These are phyloP conservation scores for Jatropha podagrica DNA, from an alignment of 441 rosid species.

Conservation along the genomic window DNA sequence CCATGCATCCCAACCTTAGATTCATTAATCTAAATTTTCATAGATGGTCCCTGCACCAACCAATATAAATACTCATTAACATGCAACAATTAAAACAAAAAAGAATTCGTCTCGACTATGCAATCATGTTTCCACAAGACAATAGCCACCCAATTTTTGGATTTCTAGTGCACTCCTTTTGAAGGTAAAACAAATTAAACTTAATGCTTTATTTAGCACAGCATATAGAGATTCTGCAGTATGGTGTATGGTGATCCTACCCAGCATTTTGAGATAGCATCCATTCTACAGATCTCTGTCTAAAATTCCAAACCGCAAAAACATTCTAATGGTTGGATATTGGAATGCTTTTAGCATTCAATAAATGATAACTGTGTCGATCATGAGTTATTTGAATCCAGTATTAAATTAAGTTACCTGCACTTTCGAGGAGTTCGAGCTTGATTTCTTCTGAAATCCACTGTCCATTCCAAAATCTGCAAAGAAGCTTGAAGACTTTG, in stretches of 20 bases:
- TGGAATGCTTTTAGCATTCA: not conserved
- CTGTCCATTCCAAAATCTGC: conserved; percentile 90
- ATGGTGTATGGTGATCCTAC: not conserved
- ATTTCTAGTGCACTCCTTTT: not conserved
- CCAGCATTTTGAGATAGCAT: not conserved
- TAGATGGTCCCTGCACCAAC: not conserved
- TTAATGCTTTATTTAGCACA: not conserved
- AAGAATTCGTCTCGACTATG: not conserved
- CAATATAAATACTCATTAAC: not conserved
- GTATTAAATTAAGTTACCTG: conserved; percentile 45
- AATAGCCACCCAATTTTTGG: not conserved
- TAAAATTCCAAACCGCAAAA: not conserved
- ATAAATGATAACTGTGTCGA: not conserved
- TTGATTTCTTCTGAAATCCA: conserved; percentile 66
- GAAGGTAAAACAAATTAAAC: not conserved
- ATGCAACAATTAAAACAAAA: not conserved
- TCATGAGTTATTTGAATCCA: not conserved
- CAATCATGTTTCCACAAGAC: not conserved
- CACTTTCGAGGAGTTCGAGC: conserved; percentile 61
- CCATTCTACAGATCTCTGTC: not conserved
- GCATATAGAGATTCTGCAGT: not conserved
- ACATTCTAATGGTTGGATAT: not conserved
- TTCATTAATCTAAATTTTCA: not conserved
- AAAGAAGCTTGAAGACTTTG: conserved; percentile 87
- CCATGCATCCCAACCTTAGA: not conserved